A percentile compares a stretch with the other conserved stretches of the same genome.
Conservation (phyloP, 1,284 basidiomycete genomes). For the Volvariella surrecta region DNA sequence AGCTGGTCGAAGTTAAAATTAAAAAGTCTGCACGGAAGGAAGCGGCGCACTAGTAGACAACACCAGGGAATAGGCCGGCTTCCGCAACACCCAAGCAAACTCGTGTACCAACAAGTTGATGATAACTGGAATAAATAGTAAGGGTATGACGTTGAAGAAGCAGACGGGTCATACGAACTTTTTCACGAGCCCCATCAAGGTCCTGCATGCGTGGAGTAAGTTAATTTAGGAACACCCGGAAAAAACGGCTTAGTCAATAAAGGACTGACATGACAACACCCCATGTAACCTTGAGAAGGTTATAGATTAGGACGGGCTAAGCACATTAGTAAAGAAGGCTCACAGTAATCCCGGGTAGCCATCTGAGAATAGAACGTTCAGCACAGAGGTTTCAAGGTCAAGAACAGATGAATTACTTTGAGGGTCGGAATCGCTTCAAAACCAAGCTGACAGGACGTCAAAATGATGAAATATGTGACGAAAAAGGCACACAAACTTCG, state of each 20-base stretch:
- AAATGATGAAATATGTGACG: constrained; percentile 10
- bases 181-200: constrained; percentile 59
- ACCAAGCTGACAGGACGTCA: constrained; percentile 26
- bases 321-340: constrained; percentile 9
- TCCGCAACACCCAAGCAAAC: constrained; percentile 59
- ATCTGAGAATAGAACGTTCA: constrained; percentile 17
- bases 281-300: constrained; percentile 31
- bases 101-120: constrained; percentile 50
- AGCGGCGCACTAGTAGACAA: constrained; percentile 43
- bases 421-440: constrained; percentile 43
- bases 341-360: constrained; percentile 42
- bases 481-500: constrained; percentile 37
- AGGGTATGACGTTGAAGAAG: neutral
- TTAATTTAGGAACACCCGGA: too few species aligned
- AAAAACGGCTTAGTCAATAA: neutral
- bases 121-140: constrained; percentile 32
- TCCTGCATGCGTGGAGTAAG: too few species aligned
- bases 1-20: constrained; percentile 15
- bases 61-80: constrained; percentile 63
- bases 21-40: constrained; percentile 1
- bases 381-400: constrained; percentile 2
- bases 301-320: too few species aligned
- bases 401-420: constrained; percentile 23
- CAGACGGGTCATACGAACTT: constrained; percentile 40
- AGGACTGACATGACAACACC: constrained; percentile 35